Evolutionary conservation across 495 filamentous ascomycete species (phyloP).

Genomic region (Aspergillus cavernicola): DNA sequence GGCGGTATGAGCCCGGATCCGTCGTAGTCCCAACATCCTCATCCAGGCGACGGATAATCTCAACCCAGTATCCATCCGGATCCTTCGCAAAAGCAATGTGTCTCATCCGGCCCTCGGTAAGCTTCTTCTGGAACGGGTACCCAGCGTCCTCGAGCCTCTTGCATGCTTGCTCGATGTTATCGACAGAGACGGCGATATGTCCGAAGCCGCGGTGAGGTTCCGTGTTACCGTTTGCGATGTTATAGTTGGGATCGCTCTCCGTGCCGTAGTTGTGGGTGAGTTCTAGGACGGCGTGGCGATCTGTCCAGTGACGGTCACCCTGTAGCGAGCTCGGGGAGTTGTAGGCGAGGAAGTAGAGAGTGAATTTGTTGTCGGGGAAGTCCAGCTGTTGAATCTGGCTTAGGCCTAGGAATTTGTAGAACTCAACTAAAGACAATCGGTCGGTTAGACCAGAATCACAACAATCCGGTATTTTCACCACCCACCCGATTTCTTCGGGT

Average conservation of each 20-base stretch:
- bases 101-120: conserved; percentile 82
- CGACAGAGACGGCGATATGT: conserved; percentile 82
- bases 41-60: conserved; percentile 57
- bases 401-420: conserved; percentile 92
- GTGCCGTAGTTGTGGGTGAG: conserved; percentile 98
- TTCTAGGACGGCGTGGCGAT: conserved; percentile 87
- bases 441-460: no score
- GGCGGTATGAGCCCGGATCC: conserved; percentile 49
- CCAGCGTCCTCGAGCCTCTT: conserved; percentile 82
- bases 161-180: conserved; percentile 88
- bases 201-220: conserved; percentile 87
- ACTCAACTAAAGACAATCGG: conserved; percentile 62
- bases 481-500: conserved; percentile 75
- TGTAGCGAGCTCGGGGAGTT: conserved; percentile 72
- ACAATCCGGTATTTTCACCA: no score
- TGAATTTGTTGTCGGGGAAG: conserved; percentile 78
- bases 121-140: conserved; percentile 90
- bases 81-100: conserved; percentile 90
- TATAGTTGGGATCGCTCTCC: conserved; percentile 79
- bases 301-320: conserved; percentile 71
- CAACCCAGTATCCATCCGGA: conserved; percentile 91
- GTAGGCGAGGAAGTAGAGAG: conserved; percentile 57
- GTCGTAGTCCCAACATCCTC: conserved; percentile 51
- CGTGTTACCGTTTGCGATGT: conserved; percentile 81
- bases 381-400: conserved; percentile 73